Evolutionary conservation across 1,284 basidiomycete genomes (phyloP).

Genomic region (Ceratorhiza oryzae-sativae): DNA sequence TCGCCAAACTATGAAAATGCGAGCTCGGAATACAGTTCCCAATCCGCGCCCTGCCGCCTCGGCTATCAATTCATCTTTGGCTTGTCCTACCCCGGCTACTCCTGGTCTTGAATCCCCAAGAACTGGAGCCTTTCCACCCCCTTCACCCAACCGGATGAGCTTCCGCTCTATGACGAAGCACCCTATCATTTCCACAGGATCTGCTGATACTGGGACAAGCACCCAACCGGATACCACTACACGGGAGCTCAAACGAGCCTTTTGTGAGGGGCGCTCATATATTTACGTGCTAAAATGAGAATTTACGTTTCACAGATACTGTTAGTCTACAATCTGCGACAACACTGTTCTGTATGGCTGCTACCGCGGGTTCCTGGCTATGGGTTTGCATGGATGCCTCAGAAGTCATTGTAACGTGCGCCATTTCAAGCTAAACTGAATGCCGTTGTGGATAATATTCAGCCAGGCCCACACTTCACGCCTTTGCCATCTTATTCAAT

Average conservation of each 20-base stretch:
- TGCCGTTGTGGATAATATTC: too few species aligned
- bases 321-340: slow-evolving; percentile 15
- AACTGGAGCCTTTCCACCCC: neutral
- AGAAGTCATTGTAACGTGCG: slow-evolving; percentile 24
- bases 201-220: neutral
- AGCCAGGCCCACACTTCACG: slow-evolving; percentile 19
- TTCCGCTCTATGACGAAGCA: neutral
- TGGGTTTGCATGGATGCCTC: slow-evolving; percentile 18
- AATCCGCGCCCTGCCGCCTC: neutral
- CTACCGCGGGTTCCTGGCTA: slow-evolving; percentile 18
- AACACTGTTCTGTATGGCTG: slow-evolving; percentile 22
- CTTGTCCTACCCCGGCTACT: neutral
- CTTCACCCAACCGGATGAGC: neutral
- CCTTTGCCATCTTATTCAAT: slow-evolving; percentile 11
- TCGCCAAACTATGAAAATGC: slow-evolving; percentile 7
- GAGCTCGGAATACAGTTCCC: neutral
- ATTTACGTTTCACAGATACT: neutral
- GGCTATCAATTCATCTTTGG: neutral
- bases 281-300: neutral
- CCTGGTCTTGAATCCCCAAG: neutral
- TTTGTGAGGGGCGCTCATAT: neutral
- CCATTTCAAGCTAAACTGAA: too few species aligned
- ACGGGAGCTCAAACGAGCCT: slow-evolving; percentile 15
- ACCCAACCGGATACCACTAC: neutral
- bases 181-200: neutral